Evolutionary conservation across 2,329 filamentous ascomycete genomes (phyloP).

Genomic region (Penicillium sp.): DNA sequence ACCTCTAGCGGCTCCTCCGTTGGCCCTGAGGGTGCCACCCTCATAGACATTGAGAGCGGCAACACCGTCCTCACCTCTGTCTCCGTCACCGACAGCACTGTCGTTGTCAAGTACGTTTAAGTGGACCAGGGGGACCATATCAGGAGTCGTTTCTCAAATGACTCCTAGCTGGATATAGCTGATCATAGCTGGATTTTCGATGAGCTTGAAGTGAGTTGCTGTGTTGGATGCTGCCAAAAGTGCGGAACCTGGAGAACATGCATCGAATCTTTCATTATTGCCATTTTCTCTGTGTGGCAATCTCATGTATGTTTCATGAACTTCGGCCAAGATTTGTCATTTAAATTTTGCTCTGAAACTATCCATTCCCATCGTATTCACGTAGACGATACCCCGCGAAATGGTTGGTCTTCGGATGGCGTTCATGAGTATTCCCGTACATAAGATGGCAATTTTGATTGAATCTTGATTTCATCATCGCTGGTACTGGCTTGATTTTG

Average conservation of each 20-base stretch:
- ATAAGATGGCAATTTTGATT: neutral
- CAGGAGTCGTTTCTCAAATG: neutral
- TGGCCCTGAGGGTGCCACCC: conserved; percentile 38
- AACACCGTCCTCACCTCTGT: conserved; percentile 35
- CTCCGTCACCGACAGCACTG: conserved; percentile 18
- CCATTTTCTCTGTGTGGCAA: neutral
- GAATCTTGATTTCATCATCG: neutral
- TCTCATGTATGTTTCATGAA: neutral
- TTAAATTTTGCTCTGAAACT: neutral
- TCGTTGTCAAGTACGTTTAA: conserved; percentile 29
- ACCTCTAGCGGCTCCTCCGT: conserved; percentile 29
- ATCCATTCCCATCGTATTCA: neutral
- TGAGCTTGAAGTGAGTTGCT: neutral
- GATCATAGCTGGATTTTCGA: neutral
- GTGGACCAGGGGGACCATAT: neutral
- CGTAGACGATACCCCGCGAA: neutral
- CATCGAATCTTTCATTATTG: neutral
- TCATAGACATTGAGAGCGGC: conserved; percentile 50
- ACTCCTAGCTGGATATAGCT: neutral
- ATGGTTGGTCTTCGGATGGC: neutral
- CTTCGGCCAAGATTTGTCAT: neutral
- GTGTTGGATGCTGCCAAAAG: neutral
- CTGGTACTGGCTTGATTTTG: neutral
- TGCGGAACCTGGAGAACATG: neutral
- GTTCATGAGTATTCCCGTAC: neutral